These are phyloP conservation scores for Peronospora destructor DNA, from an alignment of 352 stramenopile species.

Conservation along the genomic window DNA sequence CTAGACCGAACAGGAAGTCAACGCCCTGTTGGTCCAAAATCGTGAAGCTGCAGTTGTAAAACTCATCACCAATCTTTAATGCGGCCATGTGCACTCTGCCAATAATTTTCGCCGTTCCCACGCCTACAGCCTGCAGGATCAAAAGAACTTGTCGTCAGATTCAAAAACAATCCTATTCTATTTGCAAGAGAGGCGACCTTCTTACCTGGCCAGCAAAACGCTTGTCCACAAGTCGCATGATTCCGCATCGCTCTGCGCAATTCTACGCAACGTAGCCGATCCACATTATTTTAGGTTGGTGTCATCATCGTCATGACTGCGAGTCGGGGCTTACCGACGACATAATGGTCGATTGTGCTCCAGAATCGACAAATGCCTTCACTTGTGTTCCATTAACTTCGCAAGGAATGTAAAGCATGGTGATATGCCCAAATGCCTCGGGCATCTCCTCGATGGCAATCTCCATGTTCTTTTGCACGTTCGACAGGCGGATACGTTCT, in stretches of 20 bases:
- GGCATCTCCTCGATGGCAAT: conserved; percentile 86
- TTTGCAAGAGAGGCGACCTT: neutral
- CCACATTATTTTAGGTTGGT: neutral
- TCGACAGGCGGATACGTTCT: conserved; percentile 75
- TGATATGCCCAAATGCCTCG: conserved; percentile 77
- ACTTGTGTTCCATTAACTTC: conserved; percentile 77
- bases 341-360: conserved; percentile 90
- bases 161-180: neutral
- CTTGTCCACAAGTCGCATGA: conserved; percentile 86
- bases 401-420: conserved; percentile 87
- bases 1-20: conserved; percentile 96
- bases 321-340: conserved; percentile 47
- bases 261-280: conserved; percentile 21
- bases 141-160: neutral
- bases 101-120: conserved; percentile 95
- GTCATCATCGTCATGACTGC: neutral
- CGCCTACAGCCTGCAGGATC: conserved; percentile 79
- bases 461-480: conserved; percentile 87
- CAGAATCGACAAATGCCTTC: conserved; percentile 89
- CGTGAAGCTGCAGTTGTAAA: conserved; percentile 93
- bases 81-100: conserved; percentile 91
- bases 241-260: conserved; percentile 86
- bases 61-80: conserved; percentile 85
- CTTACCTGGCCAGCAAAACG: conserved; percentile 84
- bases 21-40: conserved; percentile 91